Evolutionary conservation across 345 rosid genomes (phyloP).

Genomic region (Eucalyptus victrix): DNA sequence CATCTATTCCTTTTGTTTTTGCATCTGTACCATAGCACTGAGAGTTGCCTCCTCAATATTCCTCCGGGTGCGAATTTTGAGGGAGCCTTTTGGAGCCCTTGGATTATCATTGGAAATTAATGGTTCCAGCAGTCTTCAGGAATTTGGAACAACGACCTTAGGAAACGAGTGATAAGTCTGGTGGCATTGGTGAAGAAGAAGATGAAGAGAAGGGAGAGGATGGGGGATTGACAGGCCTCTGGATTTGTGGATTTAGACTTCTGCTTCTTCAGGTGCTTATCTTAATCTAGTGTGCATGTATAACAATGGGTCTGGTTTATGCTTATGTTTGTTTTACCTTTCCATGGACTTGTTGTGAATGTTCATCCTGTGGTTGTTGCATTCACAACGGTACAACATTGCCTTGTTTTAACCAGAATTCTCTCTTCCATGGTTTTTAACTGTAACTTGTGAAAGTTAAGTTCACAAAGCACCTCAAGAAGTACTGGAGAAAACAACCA

Average conservation of each 20-base stretch:
- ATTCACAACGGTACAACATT: background rate
- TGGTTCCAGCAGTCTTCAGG: background rate
- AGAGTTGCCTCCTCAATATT: background rate
- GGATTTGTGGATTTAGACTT: background rate
- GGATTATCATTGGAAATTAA: background rate
- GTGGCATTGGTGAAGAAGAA: background rate
- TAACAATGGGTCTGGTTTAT: background rate
- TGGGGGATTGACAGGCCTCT: background rate
- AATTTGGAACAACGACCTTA: background rate
- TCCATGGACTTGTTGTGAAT: background rate
- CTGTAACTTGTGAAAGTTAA: background rate
- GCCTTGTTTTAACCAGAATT: background rate
- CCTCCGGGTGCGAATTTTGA: background rate
- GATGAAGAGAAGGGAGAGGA: background rate
- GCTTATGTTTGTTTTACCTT: background rate
- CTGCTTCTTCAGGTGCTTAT: background rate
- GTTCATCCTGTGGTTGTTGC: background rate
- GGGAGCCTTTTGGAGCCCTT: background rate
- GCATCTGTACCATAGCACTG: background rate
- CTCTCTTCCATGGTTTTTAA: background rate
- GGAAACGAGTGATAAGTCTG: background rate
- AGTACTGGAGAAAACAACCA: background rate
- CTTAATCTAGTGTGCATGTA: background rate
- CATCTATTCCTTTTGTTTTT: background rate
- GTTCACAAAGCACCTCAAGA: background rate